Percentiles rank a stretch among this genome's conserved stretches.
Evolutionary conservation across 2,329 filamentous ascomycete genomes (phyloP).

Genomic region (Aspergillus eucalypticola): DNA sequence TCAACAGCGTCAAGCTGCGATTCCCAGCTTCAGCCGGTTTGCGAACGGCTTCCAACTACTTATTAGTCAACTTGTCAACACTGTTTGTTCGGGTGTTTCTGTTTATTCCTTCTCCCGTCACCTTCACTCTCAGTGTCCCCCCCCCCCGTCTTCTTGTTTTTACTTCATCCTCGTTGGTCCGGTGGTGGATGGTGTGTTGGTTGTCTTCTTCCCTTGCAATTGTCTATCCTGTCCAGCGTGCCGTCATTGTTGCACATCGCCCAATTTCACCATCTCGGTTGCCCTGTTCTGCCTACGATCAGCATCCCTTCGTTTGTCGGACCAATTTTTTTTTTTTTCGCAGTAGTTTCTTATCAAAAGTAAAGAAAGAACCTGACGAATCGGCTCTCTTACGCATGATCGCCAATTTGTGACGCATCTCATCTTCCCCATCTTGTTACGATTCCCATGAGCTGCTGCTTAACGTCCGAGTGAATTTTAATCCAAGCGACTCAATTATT

Average conservation of each 20-base stretch:
- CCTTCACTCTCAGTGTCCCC: slow-evolving; percentile 15
- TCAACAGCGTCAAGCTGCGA: slow-evolving; percentile 27
- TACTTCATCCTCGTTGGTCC: slow-evolving; percentile 17
- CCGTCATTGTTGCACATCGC: slow-evolving; percentile 6
- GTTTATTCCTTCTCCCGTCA: slow-evolving; percentile 7
- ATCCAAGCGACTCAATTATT: slow-evolving; percentile 8
- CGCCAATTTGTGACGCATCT: slow-evolving; percentile 19
- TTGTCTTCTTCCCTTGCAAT: slow-evolving; percentile 5
- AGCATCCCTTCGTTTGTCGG: slow-evolving; percentile 11
- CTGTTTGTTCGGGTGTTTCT: neutral
- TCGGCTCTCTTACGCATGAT: slow-evolving; percentile 18
- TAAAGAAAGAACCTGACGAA: slow-evolving; percentile 17
- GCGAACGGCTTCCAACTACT: slow-evolving; percentile 1
- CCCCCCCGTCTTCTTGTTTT: slow-evolving; percentile 16
- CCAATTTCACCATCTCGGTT: neutral
- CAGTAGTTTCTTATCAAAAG: slow-evolving; percentile 5
- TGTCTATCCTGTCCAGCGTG: slow-evolving; percentile 6
- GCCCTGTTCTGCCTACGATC: slow-evolving; percentile 12
- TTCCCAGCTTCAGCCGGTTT: neutral
- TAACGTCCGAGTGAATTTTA: slow-evolving; percentile 5
- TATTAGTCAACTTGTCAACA: neutral
- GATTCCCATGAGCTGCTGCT: slow-evolving; percentile 19
- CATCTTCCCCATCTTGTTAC: slow-evolving; percentile 8
- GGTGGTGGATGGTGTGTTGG: slow-evolving; percentile 18
- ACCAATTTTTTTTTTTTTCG: neutral